Conservation (phyloP, 2,329 filamentous ascomycete species). For the Aphanocladium album region DNA sequence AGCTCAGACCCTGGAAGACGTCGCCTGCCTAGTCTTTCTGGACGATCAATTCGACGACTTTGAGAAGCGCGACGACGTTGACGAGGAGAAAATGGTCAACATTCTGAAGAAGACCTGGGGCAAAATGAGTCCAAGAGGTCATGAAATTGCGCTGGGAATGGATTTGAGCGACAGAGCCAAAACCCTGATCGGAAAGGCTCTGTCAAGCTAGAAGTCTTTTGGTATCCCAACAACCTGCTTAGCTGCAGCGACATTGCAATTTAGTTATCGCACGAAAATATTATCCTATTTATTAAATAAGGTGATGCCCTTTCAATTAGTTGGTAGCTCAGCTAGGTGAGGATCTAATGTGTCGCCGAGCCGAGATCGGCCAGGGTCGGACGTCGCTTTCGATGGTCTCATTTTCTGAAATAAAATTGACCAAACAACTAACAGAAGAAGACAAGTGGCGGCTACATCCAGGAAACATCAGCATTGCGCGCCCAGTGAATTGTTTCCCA, state of each 20-base stretch:
- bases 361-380: too few species aligned
- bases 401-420: too few species aligned
- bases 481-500: too few species aligned
- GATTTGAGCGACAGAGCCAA: slow-evolving; percentile 58
- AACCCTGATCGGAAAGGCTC: slow-evolving; percentile 57
- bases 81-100: slow-evolving; percentile 70
- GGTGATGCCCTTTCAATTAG: too few species aligned
- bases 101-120: slow-evolving; percentile 71
- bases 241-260: neutral
- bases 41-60: slow-evolving; percentile 84
- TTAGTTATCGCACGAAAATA: too few species aligned
- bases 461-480: neutral
- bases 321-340: too few species aligned
- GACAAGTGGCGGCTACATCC: neutral
- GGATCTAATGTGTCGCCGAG: too few species aligned
- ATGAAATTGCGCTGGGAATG: slow-evolving; percentile 61
- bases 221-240: neutral
- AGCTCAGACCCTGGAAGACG: slow-evolving; percentile 75
- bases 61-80: slow-evolving; percentile 57
- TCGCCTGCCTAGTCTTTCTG: slow-evolving; percentile 80
- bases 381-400: too few species aligned
- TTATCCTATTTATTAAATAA: too few species aligned
- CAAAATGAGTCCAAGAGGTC: slow-evolving; percentile 64
- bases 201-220: slow-evolving; percentile 29
- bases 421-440: neutral